Conservation (phyloP, 1,139 yeast species). For the Hyphopichia burtonii region DNA sequence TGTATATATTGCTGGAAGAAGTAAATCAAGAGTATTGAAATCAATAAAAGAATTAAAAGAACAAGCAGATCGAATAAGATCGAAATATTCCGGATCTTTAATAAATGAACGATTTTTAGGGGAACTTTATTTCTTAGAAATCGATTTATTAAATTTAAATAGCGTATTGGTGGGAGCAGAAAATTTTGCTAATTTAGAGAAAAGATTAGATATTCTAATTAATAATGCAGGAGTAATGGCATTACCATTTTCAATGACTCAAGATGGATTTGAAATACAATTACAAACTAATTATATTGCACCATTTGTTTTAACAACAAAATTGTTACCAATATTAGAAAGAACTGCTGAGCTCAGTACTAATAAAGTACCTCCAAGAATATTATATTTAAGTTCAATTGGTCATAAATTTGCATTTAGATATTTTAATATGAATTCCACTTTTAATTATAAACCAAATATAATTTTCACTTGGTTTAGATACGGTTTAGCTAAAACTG, state of each 20-base stretch:
- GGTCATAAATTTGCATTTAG: slow-evolving; percentile 61
- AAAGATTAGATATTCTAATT: slow-evolving; percentile 58
- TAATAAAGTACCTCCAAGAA: slow-evolving; percentile 46
- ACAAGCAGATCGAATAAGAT: slow-evolving; percentile 15
- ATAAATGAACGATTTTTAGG: slow-evolving; percentile 43
- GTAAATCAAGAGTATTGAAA: slow-evolving; percentile 31
- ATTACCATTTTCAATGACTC: slow-evolving; percentile 60
- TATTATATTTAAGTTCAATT: slow-evolving; percentile 67
- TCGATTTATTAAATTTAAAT: slow-evolving; percentile 60
- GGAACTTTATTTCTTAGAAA: slow-evolving; percentile 53
- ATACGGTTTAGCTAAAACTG: slow-evolving; percentile 77
- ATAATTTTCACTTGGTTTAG: slow-evolving; percentile 74
- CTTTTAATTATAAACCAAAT: slow-evolving; percentile 63
- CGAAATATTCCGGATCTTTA: not conserved
- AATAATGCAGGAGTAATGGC: slow-evolving; percentile 87
- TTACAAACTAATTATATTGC: slow-evolving; percentile 77
- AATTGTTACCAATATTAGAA: slow-evolving; percentile 56
- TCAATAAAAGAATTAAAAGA: slow-evolving; percentile 35
- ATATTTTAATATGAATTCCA: slow-evolving; percentile 49
- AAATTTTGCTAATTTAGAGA: slow-evolving; percentile 49
- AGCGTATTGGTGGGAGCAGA: slow-evolving; percentile 59
- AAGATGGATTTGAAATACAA: slow-evolving; percentile 77
- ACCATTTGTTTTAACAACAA: slow-evolving; percentile 68
- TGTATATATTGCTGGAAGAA: slow-evolving; percentile 44
- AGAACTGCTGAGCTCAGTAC: slow-evolving; percentile 26